These are phyloP conservation scores for Gastrolobium villosum DNA, from an alignment of 306 rosid species.

Conservation along the genomic window DNA sequence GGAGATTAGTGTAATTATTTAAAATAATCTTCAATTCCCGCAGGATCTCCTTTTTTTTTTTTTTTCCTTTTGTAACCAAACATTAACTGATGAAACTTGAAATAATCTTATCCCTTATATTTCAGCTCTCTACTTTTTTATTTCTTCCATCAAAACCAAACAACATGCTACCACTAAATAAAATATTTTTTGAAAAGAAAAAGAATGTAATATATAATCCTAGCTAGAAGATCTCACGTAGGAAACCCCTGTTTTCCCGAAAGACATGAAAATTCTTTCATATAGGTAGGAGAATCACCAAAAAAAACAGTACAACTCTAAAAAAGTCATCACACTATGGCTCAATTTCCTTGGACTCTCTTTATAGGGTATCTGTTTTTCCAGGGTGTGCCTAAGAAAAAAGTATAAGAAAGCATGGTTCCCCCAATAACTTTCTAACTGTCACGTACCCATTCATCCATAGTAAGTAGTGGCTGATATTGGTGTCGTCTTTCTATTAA, in stretches of 20 bases:
- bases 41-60: no score
- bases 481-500: conserved; percentile 56
- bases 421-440: conserved; percentile 50
- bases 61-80: neutral
- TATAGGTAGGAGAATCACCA: conserved; percentile 16
- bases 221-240: conserved; percentile 19
- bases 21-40: no score
- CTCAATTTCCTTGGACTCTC: conserved; percentile 16
- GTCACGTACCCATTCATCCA: conserved; percentile 41
- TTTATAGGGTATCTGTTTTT: conserved; percentile 51
- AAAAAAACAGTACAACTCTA: neutral
- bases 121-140: neutral
- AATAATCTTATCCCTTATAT: conserved; percentile 1
- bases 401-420: conserved; percentile 48
- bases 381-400: conserved; percentile 37
- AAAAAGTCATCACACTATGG: conserved; percentile 3
- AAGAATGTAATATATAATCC: neutral
- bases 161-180: neutral
- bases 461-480: conserved; percentile 56
- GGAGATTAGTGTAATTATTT: no score
- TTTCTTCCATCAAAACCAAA: neutral
- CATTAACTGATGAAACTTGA: neutral
- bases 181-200: conserved; percentile 17
- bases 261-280: conserved; percentile 2
- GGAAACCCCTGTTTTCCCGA: neutral